Conservation (phyloP, 2,329 filamentous ascomycete genomes). For the Shiraia sp. region DNA sequence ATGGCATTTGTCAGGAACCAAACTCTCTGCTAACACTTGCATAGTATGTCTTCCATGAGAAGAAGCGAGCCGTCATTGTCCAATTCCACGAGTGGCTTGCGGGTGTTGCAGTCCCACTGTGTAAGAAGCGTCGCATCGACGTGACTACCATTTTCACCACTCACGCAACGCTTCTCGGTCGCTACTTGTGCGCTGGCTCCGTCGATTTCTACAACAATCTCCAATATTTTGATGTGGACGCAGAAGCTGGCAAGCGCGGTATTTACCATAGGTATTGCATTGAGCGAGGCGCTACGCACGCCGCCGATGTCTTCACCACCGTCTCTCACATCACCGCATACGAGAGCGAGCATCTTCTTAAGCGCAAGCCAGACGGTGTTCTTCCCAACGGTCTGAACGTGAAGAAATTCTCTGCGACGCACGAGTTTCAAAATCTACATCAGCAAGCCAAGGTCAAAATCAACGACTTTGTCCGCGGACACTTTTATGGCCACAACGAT, state of each 20-base stretch:
- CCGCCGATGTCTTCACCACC: slow-evolving; percentile 95
- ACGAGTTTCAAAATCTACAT: slow-evolving; percentile 98
- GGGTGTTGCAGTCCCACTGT: slow-evolving; percentile 87
- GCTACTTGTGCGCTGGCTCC: slow-evolving; percentile 94
- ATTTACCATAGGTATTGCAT: slow-evolving; percentile 99
- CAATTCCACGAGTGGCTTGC: slow-evolving; percentile 99
- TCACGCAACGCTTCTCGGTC: slow-evolving; percentile 90
- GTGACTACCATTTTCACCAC: slow-evolving; percentile 98
- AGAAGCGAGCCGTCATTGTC: slow-evolving; percentile 87
- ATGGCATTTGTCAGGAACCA: not conserved
- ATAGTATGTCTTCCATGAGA: slow-evolving; percentile 92
- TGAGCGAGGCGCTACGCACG: slow-evolving; percentile 88
- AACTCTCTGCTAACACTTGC: slow-evolving; percentile 15
- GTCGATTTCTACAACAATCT: slow-evolving; percentile 99
- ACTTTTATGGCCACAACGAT: slow-evolving; percentile 98
- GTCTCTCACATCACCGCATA: slow-evolving; percentile 98
- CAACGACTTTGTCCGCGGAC: slow-evolving; percentile 94
- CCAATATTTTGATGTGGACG: slow-evolving; percentile 93
- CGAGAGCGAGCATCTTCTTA: slow-evolving; percentile 95
- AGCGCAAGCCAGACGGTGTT: slow-evolving; percentile 96
- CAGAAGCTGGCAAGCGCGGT: slow-evolving; percentile 94
- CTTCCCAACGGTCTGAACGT: slow-evolving; percentile 96
- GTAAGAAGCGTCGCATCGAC: slow-evolving; percentile 93
- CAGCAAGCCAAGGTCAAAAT: slow-evolving; percentile 97
- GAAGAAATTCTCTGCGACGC: slow-evolving; percentile 96